Percentiles rank a stretch among this genome's conserved stretches.
Evolutionary conservation across 768 basidiomycete genomes (phyloP).

Genomic region (Leccinellum rugosiceps): DNA sequence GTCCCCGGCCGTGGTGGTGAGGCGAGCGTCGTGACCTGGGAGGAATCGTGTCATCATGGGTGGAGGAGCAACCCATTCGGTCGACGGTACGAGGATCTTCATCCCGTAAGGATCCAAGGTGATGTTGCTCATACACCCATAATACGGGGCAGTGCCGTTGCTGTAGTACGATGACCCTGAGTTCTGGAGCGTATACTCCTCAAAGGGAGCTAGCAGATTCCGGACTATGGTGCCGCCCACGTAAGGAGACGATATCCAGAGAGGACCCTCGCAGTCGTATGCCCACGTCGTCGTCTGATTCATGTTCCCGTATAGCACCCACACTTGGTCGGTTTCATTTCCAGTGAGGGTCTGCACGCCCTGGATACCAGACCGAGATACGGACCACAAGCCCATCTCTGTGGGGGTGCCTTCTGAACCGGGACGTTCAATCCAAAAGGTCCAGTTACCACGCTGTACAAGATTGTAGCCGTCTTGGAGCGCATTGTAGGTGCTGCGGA

Average conservation of each 20-base stretch:
- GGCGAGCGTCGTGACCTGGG: conserved; percentile 85
- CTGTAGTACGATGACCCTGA: conserved; percentile 64
- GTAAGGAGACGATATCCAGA: conserved; percentile 84
- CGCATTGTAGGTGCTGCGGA: conserved; percentile 65
- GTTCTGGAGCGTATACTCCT: conserved; percentile 64
- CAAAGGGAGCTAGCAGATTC: conserved; percentile 84
- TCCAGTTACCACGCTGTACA: conserved; percentile 86
- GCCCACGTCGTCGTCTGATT: conserved; percentile 67
- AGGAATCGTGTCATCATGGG: conserved; percentile 76
- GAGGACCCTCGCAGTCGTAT: conserved; percentile 50
- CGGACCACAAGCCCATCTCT: conserved; percentile 88
- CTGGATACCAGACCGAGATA: conserved; percentile 60
- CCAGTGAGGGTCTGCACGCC: conserved; percentile 63
- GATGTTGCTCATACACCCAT: conserved; percentile 68
- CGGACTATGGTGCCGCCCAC: conserved; percentile 53
- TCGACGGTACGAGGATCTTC: conserved; percentile 72
- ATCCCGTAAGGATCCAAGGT: conserved; percentile 74
- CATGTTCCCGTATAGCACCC: conserved; percentile 85
- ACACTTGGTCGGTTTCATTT: conserved; percentile 62
- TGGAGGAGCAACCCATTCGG: conserved; percentile 65
- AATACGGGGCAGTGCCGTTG: conserved; percentile 57
- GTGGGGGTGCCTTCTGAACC: conserved; percentile 81
- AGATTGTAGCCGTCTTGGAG: conserved; percentile 87
- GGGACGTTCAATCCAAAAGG: conserved; percentile 69
- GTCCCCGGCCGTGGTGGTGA: conserved; percentile 38